A percentile compares a stretch with the other conserved stretches of the same genome.
phyloP scores from a whole-genome alignment of 2,329 filamentous ascomycete genomes.

The Cercospora zeae-maydis region DNA sequence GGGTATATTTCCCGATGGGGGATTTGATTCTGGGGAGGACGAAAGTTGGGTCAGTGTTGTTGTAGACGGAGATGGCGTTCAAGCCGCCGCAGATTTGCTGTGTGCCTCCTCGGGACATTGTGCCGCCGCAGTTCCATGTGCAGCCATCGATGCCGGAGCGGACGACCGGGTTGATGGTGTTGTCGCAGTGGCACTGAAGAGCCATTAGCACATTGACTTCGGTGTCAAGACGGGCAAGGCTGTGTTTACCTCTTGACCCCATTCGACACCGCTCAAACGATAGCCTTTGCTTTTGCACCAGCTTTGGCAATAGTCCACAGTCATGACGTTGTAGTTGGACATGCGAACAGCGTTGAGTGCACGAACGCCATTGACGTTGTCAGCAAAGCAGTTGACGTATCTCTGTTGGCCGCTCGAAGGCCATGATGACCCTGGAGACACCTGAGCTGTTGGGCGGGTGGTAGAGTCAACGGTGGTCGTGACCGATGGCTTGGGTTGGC shows the following conservation, averaged over 20 bases:
- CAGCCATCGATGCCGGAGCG: constrained; percentile 16
- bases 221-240: not conserved
- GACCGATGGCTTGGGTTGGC: constrained; percentile 25
- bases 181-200: constrained; percentile 34
- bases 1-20: constrained; percentile 27
- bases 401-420: constrained; percentile 25
- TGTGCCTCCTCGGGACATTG: constrained; percentile 27
- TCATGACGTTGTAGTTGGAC: constrained; percentile 33
- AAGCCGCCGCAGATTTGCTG: constrained; percentile 34
- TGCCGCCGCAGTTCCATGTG: constrained; percentile 32
- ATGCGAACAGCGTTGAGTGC: constrained; percentile 28
- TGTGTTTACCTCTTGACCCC: constrained; percentile 25
- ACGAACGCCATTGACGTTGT: constrained; percentile 27
- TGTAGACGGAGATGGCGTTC: constrained; percentile 33
- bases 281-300: constrained; percentile 33
- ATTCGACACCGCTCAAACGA: constrained; percentile 34
- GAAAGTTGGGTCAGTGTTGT: constrained; percentile 34
- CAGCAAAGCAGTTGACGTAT: constrained; percentile 39
- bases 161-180: constrained; percentile 32
- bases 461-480: constrained; percentile 31
- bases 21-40: constrained; percentile 21
- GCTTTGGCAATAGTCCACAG: constrained; percentile 35
- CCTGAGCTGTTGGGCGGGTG: constrained; percentile 30
- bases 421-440: constrained; percentile 26
- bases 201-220: not conserved